These are phyloP conservation scores for Cotoneaster glaucophyllus DNA, from an alignment of 306 rosid genomes.

Conservation along the genomic window DNA sequence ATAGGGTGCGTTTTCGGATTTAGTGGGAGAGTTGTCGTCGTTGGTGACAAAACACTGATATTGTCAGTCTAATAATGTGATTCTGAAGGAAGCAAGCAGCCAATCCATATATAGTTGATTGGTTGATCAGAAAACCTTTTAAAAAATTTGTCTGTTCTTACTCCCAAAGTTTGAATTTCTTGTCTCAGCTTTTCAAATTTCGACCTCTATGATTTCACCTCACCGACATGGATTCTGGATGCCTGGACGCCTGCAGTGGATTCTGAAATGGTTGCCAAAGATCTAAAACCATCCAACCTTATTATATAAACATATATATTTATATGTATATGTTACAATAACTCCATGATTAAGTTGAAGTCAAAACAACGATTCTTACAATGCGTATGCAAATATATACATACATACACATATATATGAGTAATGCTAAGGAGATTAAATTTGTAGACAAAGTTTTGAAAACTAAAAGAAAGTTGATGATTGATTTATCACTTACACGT, in stretches of 20 bases:
- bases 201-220: background rate
- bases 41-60: constrained; percentile 3
- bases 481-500: no score
- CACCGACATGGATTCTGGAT: background rate
- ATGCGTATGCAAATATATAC: background rate
- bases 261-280: no score
- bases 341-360: no score
- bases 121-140: background rate
- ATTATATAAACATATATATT: background rate
- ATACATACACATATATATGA: no score
- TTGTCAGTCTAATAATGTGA: background rate
- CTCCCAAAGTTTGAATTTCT: background rate
- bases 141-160: background rate
- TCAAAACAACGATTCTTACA: background rate
- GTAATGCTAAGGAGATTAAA: no score
- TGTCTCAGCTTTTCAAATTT: background rate
- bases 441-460: no score
- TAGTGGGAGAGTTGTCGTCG: background rate
- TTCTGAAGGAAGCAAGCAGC: background rate
- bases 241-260: background rate
- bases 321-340: background rate
- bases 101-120: background rate
- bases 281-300: background rate
- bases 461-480: no score
- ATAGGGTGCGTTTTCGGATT: background rate